These are phyloP conservation scores for Tuctoria greenei DNA, from an alignment of 176 grass and related monocot species.

Conservation along the genomic window DNA sequence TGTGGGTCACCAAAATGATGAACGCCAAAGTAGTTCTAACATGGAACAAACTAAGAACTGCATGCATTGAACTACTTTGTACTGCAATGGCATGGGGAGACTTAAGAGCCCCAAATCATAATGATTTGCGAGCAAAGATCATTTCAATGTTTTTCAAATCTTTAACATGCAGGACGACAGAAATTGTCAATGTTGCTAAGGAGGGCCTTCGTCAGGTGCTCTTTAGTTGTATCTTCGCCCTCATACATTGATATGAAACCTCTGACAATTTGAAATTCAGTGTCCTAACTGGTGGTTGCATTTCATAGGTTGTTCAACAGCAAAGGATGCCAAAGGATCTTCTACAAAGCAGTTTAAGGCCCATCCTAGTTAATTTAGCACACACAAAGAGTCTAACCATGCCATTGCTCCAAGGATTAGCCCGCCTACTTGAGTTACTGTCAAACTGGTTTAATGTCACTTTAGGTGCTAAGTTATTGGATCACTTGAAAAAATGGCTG, in stretches of 20 bases:
- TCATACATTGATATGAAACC: constrained; percentile 24
- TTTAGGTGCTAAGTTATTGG: constrained; percentile 93
- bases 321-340: constrained; percentile 99
- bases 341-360: constrained; percentile 89
- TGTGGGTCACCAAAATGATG: constrained; percentile 96
- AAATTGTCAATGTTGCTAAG: constrained; percentile 97
- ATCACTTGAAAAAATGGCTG: constrained; percentile 97
- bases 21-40: constrained; percentile 88
- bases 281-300: constrained; percentile 16
- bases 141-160: constrained; percentile 99
- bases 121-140: constrained; percentile 87
- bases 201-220: constrained; percentile 95
- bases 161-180: constrained; percentile 81
- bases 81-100: constrained; percentile 99
- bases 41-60: constrained; percentile 91
- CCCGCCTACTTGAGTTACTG: constrained; percentile 88
- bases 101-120: constrained; percentile 76
- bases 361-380: constrained; percentile 97
- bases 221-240: background rate
- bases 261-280: background rate
- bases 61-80: constrained; percentile 97
- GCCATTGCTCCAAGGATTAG: constrained; percentile 96
- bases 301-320: constrained; percentile 89
- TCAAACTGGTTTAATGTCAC: constrained; percentile 99
- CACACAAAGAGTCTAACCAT: constrained; percentile 94